These are phyloP conservation scores for Maudiozyma turicensis DNA, from an alignment of 805 yeast species.

Conservation along the genomic window DNA sequence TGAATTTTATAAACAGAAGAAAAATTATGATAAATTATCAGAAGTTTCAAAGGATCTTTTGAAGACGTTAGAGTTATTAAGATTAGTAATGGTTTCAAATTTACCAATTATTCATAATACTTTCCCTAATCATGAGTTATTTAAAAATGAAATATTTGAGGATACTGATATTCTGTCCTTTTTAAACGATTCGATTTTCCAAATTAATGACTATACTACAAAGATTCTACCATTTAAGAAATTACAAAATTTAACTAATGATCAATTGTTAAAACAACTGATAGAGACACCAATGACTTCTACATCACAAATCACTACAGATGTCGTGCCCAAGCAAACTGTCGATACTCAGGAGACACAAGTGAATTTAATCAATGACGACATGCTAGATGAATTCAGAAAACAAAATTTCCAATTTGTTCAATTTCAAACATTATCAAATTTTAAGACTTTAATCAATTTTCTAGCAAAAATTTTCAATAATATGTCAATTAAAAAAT, in stretches of 20 bases:
- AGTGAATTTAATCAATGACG: conserved; percentile 2
- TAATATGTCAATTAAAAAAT: conserved; percentile 20
- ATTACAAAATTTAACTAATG: neutral
- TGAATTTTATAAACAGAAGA: conserved; percentile 12
- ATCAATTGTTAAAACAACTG: conserved; percentile 6
- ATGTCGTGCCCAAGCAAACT: neutral
- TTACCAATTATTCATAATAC: conserved; percentile 21
- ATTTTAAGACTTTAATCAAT: conserved; percentile 18
- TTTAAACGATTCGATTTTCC: conserved; percentile 10
- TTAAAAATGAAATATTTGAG: conserved; percentile 17
- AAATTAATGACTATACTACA: conserved; percentile 5
- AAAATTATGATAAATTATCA: conserved; percentile 8
- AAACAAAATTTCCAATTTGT: conserved; percentile 15
- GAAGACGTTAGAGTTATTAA: conserved; percentile 14
- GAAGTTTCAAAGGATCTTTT: conserved; percentile 14
- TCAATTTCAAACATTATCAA: conserved; percentile 22
- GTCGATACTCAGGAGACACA: neutral
- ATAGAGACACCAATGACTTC: conserved; percentile 1
- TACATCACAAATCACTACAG: neutral
- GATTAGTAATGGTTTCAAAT: conserved; percentile 16
- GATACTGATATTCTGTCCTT: conserved; percentile 18
- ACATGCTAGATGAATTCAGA: conserved; percentile 5
- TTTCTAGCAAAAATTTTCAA: conserved; percentile 22
- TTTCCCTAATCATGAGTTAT: conserved; percentile 26
- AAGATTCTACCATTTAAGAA: conserved; percentile 8